Percentiles rank a stretch among this genome's conserved stretches.
These are phyloP conservation scores for Chrysanthemum seticuspe DNA, from an alignment of 129 eudicot genomes.

Conservation along the genomic window DNA sequence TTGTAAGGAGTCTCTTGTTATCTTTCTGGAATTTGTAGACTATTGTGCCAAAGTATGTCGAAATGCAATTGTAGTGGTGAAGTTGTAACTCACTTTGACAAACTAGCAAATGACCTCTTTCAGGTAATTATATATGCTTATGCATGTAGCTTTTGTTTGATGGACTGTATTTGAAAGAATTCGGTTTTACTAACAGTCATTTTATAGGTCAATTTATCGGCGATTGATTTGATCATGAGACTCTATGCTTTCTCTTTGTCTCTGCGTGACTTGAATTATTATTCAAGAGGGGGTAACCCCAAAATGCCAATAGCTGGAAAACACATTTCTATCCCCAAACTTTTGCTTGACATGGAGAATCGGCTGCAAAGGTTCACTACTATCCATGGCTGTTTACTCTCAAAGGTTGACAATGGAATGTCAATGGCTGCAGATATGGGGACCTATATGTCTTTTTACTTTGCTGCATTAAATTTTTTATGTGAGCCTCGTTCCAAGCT, in stretches of 20 bases:
- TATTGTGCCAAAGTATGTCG: constrained; percentile 66
- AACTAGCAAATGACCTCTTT: constrained; percentile 42
- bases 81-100: constrained; percentile 46
- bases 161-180: constrained; percentile 3
- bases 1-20: constrained; percentile 28
- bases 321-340: constrained; percentile 20
- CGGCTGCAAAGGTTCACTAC: constrained; percentile 36
- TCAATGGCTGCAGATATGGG: constrained; percentile 8
- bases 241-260: too few relatives aligned
- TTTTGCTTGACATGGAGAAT: constrained; percentile 41
- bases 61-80: constrained; percentile 32
- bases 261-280: constrained; percentile 29
- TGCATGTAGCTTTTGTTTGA: neutral
- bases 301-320: constrained; percentile 25
- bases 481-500: constrained; percentile 71
- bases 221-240: constrained; percentile 36
- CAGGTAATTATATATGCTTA: constrained; percentile 46
- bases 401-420: too few relatives aligned
- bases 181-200: constrained; percentile 20
- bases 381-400: constrained; percentile 15
- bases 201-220: constrained; percentile 45
- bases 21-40: constrained; percentile 51
- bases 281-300: constrained; percentile 25
- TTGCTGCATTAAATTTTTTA: constrained; percentile 57
- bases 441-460: constrained; percentile 37